Evolutionary conservation across 495 filamentous ascomycete species (phyloP).

Genomic region (Hypomontagnella monticulosa): DNA sequence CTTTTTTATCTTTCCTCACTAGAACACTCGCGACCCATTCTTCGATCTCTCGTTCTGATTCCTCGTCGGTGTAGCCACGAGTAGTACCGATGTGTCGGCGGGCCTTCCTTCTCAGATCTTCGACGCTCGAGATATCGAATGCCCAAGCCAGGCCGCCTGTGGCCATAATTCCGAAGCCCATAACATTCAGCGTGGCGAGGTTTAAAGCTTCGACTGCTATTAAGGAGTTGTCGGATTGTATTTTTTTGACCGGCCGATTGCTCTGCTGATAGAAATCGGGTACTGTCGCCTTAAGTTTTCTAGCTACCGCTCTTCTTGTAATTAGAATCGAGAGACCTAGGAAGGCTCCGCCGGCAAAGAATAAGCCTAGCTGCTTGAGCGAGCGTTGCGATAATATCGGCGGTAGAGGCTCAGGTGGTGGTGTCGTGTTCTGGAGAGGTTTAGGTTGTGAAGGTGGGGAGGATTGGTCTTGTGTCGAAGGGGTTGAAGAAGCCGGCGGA

Average conservation of each 20-base stretch:
- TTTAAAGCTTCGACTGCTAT: slow-evolving; percentile 82
- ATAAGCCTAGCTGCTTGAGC: slow-evolving; percentile 64
- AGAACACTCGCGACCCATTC: slow-evolving; percentile 72
- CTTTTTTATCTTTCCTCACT: slow-evolving; percentile 60
- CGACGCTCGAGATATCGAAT: slow-evolving; percentile 74
- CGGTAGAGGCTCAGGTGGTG: slow-evolving; percentile 21
- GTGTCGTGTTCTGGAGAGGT: slow-evolving; percentile 25
- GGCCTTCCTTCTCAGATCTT: slow-evolving; percentile 69
- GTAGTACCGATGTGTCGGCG: slow-evolving; percentile 57
- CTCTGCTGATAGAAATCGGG: slow-evolving; percentile 75
- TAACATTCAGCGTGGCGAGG: slow-evolving; percentile 83
- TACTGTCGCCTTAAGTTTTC: slow-evolving; percentile 61
- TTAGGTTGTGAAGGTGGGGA: slow-evolving; percentile 4
- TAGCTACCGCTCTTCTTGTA: slow-evolving; percentile 72
- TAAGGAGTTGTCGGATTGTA: slow-evolving; percentile 45
- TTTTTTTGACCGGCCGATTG: slow-evolving; percentile 49
- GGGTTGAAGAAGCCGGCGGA: slow-evolving; percentile 10
- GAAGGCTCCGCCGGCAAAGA: slow-evolving; percentile 78
- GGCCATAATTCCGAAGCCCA: slow-evolving; percentile 73
- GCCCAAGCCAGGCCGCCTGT: slow-evolving; percentile 74
- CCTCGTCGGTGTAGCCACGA: slow-evolving; percentile 59
- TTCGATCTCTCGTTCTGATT: slow-evolving; percentile 73
- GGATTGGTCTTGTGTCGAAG: slow-evolving; percentile 2
- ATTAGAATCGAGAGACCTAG: slow-evolving; percentile 71
- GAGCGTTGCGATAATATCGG: slow-evolving; percentile 51